Evolutionary conservation across 2,329 filamentous ascomycete species (phyloP).

Genomic region (Onygenales sp.): DNA sequence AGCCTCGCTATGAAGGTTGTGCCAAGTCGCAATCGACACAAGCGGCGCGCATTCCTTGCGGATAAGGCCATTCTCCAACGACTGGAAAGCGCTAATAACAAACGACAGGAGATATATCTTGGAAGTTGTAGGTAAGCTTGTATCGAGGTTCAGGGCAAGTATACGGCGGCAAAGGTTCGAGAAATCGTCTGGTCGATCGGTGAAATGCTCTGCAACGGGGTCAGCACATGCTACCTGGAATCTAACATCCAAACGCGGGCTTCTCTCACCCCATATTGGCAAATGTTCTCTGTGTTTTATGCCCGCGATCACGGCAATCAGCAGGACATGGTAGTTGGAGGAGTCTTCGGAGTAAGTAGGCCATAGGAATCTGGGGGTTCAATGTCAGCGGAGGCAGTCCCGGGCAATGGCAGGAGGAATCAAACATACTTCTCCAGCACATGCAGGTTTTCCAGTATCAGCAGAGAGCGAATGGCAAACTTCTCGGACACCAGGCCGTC

Average conservation of each 20-base stretch:
- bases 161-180: constrained; percentile 81
- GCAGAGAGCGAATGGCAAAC: constrained; percentile 67
- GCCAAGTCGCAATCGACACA: constrained; percentile 92
- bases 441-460: constrained; percentile 82
- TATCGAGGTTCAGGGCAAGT: constrained; percentile 73
- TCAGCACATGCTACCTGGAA: not conserved
- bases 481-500: constrained; percentile 71
- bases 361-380: constrained; percentile 70
- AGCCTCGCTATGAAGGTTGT: constrained; percentile 73
- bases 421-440: constrained; percentile 63
- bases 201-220: constrained; percentile 47
- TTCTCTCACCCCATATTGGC: constrained; percentile 66
- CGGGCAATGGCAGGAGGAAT: not conserved
- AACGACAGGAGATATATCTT: constrained; percentile 81
- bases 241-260: not conserved
- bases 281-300: constrained; percentile 81
- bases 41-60: constrained; percentile 94
- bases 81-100: constrained; percentile 86
- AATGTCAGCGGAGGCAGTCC: constrained; percentile 7
- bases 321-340: constrained; percentile 82
- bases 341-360: constrained; percentile 81
- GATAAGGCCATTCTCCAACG: constrained; percentile 76
- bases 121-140: constrained; percentile 54
- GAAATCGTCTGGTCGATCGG: constrained; percentile 69
- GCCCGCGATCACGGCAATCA: constrained; percentile 78